Evolutionary conservation across 1,284 basidiomycete species (phyloP).

Genomic region (Fistulina hepatica): DNA sequence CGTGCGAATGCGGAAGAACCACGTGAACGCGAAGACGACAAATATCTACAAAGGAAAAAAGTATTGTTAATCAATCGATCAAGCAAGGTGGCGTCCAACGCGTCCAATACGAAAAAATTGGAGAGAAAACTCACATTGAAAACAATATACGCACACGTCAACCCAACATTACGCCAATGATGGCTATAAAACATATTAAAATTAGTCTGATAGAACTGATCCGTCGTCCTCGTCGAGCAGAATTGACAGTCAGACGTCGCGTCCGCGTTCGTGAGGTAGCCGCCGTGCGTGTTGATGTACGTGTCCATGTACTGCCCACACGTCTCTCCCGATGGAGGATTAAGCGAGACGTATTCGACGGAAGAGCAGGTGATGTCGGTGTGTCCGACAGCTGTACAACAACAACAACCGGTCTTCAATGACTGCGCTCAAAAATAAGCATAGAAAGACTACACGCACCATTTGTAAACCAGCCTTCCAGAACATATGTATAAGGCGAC

Average conservation of each 20-base stretch:
- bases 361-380: slow-evolving; percentile 43
- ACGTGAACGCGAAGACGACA: neutral
- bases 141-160: slow-evolving; percentile 32
- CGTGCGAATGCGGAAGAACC: slow-evolving; percentile 1
- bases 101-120: too few species aligned
- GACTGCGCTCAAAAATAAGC: neutral
- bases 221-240: slow-evolving; percentile 36
- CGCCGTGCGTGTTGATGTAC: slow-evolving; percentile 44
- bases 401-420: neutral
- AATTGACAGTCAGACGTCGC: slow-evolving; percentile 44
- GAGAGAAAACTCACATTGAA: slow-evolving; percentile 40
- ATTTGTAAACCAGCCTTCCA: slow-evolving; percentile 47
- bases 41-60: neutral
- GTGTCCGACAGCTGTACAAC: slow-evolving; percentile 25
- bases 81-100: too few species aligned
- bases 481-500: slow-evolving; percentile 68
- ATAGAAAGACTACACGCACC: slow-evolving; percentile 23
- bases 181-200: slow-evolving; percentile 42
- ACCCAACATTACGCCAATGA: slow-evolving; percentile 40
- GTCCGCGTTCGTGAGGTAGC: slow-evolving; percentile 54
- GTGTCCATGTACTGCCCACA: slow-evolving; percentile 45
- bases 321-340: slow-evolving; percentile 49
- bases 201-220: slow-evolving; percentile 28
- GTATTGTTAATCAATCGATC: too few species aligned
- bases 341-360: slow-evolving; percentile 39